Evolutionary conservation across 1,139 yeast species (phyloP).

Genomic region (Yamadazyma diospyri): DNA sequence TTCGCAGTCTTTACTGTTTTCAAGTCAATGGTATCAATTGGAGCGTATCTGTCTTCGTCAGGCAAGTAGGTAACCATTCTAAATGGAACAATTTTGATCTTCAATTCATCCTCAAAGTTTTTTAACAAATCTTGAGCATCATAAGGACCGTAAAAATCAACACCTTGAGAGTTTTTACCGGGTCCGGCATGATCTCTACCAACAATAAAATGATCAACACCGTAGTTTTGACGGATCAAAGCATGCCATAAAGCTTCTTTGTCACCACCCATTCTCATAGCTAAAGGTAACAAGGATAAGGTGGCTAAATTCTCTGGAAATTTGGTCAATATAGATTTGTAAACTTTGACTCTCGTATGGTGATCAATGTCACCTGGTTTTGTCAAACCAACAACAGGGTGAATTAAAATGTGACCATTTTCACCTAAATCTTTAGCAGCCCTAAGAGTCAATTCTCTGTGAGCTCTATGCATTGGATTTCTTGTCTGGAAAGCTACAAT

Average conservation of each 20-base stretch:
- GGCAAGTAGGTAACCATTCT: conserved; percentile 96
- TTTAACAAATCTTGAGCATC: conserved; percentile 93
- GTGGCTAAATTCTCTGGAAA: conserved; percentile 94
- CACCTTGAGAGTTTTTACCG: conserved; percentile 89
- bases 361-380: conserved; percentile 98
- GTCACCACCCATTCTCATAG: conserved; percentile 99
- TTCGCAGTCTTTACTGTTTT: conserved; percentile 78
- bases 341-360: conserved; percentile 94
- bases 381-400: conserved; percentile 95
- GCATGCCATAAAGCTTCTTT: conserved; percentile 99
- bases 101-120: conserved; percentile 65
- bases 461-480: conserved; percentile 99
- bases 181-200: conserved; percentile 99
- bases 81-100: conserved; percentile 88
- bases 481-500: conserved; percentile 97
- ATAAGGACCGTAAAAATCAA: conserved; percentile 93
- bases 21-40: conserved; percentile 82
- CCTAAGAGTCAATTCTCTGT: conserved; percentile 90
- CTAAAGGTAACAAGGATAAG: conserved; percentile 83
- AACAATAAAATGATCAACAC: conserved; percentile 95
- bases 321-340: conserved; percentile 85
- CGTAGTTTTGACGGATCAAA: conserved; percentile 91
- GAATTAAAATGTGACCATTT: conserved; percentile 71
- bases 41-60: conserved; percentile 92
- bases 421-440: conserved; percentile 65